Conservation (phyloP, 805 yeast genomes). For the Aciculoconidium aculeatum region DNA sequence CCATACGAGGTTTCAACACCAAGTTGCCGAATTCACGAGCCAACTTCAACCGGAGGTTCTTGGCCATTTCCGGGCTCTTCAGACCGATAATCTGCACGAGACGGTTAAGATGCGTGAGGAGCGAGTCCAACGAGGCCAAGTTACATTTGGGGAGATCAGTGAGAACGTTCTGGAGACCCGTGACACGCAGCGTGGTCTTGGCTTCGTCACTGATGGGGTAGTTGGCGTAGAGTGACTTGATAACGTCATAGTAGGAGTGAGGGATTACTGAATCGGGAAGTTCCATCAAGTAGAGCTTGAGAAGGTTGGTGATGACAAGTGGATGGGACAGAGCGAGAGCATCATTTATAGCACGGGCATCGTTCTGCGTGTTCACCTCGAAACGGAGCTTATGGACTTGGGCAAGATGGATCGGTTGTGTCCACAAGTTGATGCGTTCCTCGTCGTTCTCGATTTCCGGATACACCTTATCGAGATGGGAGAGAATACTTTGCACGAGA, state of each 20-base stretch:
- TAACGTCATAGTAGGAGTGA: conserved; percentile 55
- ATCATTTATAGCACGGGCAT: conserved; percentile 24
- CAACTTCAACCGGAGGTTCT: conserved; percentile 40
- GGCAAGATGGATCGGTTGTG: conserved; percentile 54
- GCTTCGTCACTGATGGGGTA: conserved; percentile 29
- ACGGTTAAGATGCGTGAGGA: conserved; percentile 70
- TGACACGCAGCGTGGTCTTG: conserved; percentile 49
- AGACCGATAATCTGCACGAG: conserved; percentile 45
- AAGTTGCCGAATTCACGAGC: conserved; percentile 64
- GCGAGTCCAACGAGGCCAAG: conserved; percentile 73
- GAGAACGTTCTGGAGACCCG: conserved; percentile 61
- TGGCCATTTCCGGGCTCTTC: conserved; percentile 28
- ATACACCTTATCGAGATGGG: conserved; percentile 62
- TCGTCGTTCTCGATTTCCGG: conserved; percentile 67
- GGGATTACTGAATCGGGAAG: conserved; percentile 75
- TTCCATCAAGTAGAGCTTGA: conserved; percentile 71
- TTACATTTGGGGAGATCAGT: conserved; percentile 64
- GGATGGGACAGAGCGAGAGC: conserved; percentile 40
- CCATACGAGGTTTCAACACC: conserved; percentile 45
- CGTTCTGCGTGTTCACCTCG: conserved; percentile 37
- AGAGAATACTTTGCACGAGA: conserved; percentile 55
- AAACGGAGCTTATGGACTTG: conserved; percentile 58
- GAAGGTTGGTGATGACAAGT: conserved; percentile 57
- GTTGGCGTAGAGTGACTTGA: conserved; percentile 56
- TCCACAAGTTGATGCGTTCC: conserved; percentile 65